Base-by-base conservation (phyloP, 2,329 filamentous ascomycete genomes). In the Microcyclospora tardicrescens region DNA sequence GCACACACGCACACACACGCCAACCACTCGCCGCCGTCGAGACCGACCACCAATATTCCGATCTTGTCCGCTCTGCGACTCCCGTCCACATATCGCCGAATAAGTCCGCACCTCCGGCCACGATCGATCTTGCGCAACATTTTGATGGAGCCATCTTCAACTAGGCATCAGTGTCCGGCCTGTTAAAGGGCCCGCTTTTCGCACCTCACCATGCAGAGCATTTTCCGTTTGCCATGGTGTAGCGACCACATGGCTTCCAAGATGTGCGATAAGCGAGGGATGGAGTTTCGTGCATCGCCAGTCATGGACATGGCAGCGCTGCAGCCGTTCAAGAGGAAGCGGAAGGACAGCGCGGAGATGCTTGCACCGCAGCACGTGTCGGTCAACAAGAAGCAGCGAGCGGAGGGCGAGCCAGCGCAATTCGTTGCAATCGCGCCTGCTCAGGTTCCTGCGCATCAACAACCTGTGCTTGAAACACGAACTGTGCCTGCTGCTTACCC, bases 301-400 rank as follows among this genome's bases (percentile, higher is more conserved):
- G 59, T 65, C 40, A 58, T 67, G 50, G 64, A 67, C 42, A 64
- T 69, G 40, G 60, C 65, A 30, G 55, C 62, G 48, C 55, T 67
- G 48, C 67, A 64, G 46, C 67, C 68, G 50, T 59, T 75, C 53
- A 79, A 79, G 65, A 69, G 75, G 45, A 77, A 77, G 58, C 64
- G 68, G 39, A 66, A 66, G 27, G 64, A 66, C 45, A 73, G 67
- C 46, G 59, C 62, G 33, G 66, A 67, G 29, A 46, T 52, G 24
- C 38, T 41, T 42, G 51, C 41, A 40, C 46, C 46, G 14, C 45
- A 33, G 46, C 40, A 15, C 12, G 10, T 15, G 14, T 15, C 12
- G 30, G 12, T 15, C 30, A 32, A 32, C 30, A 32, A 43, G 41
- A 43, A 38, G 32, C 30, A 36, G 27, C 37, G 43, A 35, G n/a